Conservation (phyloP, 1,284 basidiomycete species). For the Neonothopanus nambi region DNA sequence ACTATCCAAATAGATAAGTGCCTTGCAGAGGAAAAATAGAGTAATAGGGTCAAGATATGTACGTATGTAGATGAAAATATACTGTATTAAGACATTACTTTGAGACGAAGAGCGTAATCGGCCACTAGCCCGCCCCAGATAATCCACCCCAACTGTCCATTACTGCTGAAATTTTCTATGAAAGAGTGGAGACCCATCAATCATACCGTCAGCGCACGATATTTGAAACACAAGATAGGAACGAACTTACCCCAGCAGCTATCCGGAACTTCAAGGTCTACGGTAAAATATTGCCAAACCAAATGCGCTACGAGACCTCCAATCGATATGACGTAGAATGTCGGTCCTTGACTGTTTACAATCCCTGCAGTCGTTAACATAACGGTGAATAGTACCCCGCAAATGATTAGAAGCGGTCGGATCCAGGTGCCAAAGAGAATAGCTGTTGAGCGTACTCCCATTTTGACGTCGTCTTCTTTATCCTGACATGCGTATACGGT, state of each 20-base stretch:
- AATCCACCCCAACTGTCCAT: conserved; percentile 51
- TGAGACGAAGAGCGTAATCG: conserved; percentile 33
- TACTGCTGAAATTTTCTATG: conserved; percentile 47
- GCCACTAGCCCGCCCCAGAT: conserved; percentile 47
- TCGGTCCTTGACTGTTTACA: conserved; percentile 47
- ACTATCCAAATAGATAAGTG: too few species aligned
- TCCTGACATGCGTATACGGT: conserved; percentile 64
- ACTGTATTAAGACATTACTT: too few species aligned
- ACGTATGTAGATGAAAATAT: too few species aligned
- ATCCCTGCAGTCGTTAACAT: conserved; percentile 51
- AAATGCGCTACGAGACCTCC: conserved; percentile 47
- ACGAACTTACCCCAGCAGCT: conserved; percentile 56
- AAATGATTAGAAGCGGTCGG: conserved; percentile 51
- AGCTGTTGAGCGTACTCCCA: conserved; percentile 56
- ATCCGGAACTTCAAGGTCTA: conserved; percentile 51
- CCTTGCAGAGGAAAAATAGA: too few species aligned
- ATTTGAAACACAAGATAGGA: neutral
- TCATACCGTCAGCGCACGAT: neutral
- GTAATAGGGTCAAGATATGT: too few species aligned
- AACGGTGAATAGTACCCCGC: conserved; percentile 49
- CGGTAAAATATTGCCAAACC: conserved; percentile 56
- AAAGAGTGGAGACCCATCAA: neutral
- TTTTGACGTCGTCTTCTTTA: conserved; percentile 50
- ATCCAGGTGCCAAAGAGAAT: conserved; percentile 57
- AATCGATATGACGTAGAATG: conserved; percentile 57